Evolutionary conservation across 2,329 filamentous ascomycete genomes (phyloP).

Genomic region (Paraphaeosphaeria minitans): DNA sequence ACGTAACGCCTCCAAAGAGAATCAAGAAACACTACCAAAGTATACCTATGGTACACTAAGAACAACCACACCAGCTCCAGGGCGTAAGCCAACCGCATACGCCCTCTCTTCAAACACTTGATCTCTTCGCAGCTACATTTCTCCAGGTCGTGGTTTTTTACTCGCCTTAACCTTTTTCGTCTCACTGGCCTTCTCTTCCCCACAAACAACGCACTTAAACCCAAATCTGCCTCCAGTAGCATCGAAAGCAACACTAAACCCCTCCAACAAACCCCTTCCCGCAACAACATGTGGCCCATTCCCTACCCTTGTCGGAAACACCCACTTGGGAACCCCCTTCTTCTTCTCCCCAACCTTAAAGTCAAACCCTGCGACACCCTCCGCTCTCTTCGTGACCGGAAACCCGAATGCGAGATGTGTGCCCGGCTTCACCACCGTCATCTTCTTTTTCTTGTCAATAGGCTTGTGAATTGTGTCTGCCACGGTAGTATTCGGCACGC

Average conservation of each 20-base stretch:
- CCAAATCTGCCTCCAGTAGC: conserved; percentile 15
- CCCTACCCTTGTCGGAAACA: conserved; percentile 4
- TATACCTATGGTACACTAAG: no score
- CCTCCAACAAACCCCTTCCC: conserved; percentile 16
- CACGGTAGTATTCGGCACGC: conserved; percentile 12
- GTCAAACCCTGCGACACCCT: conserved; percentile 13
- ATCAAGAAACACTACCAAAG: no score
- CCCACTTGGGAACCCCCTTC: conserved; percentile 12
- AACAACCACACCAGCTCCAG: no score
- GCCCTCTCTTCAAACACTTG: background rate
- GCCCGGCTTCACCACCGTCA: conserved; percentile 8
- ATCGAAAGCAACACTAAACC: conserved; percentile 18
- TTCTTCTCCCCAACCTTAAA: conserved; percentile 15
- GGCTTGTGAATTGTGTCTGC: background rate
- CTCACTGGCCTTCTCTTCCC: conserved; percentile 20
- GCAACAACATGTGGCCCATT: conserved; percentile 13
- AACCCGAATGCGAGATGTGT: conserved; percentile 16
- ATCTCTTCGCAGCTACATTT: background rate
- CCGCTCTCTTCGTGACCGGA: conserved; percentile 1
- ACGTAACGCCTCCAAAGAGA: no score
- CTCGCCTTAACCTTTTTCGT: background rate
- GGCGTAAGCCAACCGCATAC: no score
- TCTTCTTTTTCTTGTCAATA: background rate
- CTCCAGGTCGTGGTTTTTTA: background rate
- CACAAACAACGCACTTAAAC: conserved; percentile 22